Evolutionary conservation across 495 filamentous ascomycete species (phyloP).

Genomic region (Podospora pseudopauciseta): DNA sequence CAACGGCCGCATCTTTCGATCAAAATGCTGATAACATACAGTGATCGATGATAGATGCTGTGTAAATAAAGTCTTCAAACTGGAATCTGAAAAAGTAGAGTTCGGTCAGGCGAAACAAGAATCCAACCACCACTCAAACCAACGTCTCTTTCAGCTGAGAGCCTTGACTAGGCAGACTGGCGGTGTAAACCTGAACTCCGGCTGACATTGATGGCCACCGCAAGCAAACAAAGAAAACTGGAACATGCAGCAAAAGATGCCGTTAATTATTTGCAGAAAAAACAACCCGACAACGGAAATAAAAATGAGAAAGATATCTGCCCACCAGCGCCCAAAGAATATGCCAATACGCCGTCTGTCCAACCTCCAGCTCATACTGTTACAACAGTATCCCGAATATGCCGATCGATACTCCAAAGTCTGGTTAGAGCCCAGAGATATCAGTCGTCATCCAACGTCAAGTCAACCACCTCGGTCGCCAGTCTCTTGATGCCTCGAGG

Average conservation of each 20-base stretch:
- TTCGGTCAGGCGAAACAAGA: neutral
- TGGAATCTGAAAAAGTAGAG: neutral
- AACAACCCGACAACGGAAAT: neutral
- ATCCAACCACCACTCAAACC: neutral
- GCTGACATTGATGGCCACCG: neutral
- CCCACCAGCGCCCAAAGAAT: neutral
- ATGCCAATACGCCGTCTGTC: neutral
- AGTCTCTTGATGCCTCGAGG: constrained; percentile 11
- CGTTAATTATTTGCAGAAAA: neutral
- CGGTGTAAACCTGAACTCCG: neutral
- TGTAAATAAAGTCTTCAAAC: neutral
- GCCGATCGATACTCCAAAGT: constrained; percentile 1
- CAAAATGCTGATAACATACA: neutral
- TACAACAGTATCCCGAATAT: neutral
- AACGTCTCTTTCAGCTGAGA: neutral
- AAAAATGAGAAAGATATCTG: neutral
- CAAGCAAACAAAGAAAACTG: neutral
- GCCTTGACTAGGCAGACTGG: neutral
- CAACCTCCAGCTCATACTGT: neutral
- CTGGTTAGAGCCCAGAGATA: neutral
- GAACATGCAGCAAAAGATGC: neutral
- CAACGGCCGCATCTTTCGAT: neutral
- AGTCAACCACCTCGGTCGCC: constrained; percentile 19
- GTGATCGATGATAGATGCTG: neutral
- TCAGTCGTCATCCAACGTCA: constrained; percentile 15